Percentiles rank a stretch among this genome's conserved stretches.
These are phyloP conservation scores for Phyllosticta citribraziliensis DNA, from an alignment of 2,329 filamentous ascomycete genomes.

Conservation along the genomic window DNA sequence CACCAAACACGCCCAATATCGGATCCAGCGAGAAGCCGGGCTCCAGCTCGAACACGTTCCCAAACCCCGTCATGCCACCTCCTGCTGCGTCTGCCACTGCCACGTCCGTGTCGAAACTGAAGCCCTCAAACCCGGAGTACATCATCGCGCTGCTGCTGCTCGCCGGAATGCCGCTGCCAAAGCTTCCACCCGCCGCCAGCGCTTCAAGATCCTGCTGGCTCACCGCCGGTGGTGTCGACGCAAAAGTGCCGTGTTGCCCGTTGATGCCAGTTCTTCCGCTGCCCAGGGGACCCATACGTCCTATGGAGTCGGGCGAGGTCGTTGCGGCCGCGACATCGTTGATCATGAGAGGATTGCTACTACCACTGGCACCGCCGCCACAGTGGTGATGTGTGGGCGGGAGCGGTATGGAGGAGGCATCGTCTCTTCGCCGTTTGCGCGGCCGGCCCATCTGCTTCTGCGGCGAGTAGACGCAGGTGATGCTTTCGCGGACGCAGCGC, in stretches of 20 bases:
- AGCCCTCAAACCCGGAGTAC: constrained; percentile 2
- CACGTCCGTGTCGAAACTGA: background rate
- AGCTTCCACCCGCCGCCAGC: background rate
- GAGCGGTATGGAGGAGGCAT: background rate
- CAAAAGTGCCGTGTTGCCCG: background rate
- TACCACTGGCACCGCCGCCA: background rate
- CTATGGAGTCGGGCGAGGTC: background rate
- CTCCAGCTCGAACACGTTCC: constrained; percentile 1
- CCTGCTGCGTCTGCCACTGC: background rate
- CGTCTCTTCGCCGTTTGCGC: constrained; percentile 30
- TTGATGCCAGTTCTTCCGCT: background rate
- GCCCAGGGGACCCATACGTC: background rate
- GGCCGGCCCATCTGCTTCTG: constrained; percentile 43
- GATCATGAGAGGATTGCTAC: background rate
- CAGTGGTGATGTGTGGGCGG: background rate
- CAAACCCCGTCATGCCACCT: background rate
- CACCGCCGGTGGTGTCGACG: background rate
- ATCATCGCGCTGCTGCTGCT: background rate
- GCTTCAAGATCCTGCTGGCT: background rate
- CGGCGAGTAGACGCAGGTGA: constrained; percentile 36
- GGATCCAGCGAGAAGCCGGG: constrained; percentile 2
- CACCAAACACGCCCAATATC: background rate
- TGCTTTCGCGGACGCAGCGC: constrained; percentile 32
- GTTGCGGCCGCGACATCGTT: background rate
- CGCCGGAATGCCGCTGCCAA: background rate